Base-by-base conservation (phyloP, 2,329 filamentous ascomycete species). In the Sphaerulina vaccinii region DNA sequence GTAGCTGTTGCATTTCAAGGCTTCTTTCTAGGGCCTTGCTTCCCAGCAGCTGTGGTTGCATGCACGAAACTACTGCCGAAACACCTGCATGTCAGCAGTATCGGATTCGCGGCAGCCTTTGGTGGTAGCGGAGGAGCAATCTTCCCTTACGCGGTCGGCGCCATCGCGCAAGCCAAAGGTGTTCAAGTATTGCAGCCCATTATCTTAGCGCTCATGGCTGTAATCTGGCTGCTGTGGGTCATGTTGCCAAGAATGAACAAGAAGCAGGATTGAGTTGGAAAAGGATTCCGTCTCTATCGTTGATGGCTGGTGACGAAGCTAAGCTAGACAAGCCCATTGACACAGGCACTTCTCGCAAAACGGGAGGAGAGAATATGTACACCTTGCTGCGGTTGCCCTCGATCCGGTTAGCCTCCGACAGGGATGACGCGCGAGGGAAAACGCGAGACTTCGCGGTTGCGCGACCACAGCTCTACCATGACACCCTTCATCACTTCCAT, bases 11-110 rank as follows among this genome's bases (percentile, higher is more conserved):
- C 81, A 0, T 70, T 91, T 0, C 78, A 90, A 52, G 89, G 89
- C 0, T 88, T 92, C 75, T 89, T 91, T 63, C 76, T 92, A 0
- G 89, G 88, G 0, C 88, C 89, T 0, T 70, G 93, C 16, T 93
- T 91, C 65, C 88, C 88, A 0, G 86, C 84, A 1, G 86, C 82
- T 0, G 79, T 93, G 8, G 83, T 91, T 0, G 82, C 82, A 1
- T 82, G 84, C 3, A 89, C 87, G 0, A 90, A 88, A 61, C 74
- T 93, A 3, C 74, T 95, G 1, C 88, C 88, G 0, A 77, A 75
- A 33, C 79, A 88, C 54, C 73, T 90, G 21, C 90, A 95, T 62
- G 86, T 93, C 36, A 82, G 80, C n/a, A 83, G 85, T 0, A 88
- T 95, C 56, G 88, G 89, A 0, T 92, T 95, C 62, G 85, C 86